These are phyloP conservation scores for Plasmodium malariae DNA, from an alignment of 169 alveolate species.

Conservation along the genomic window DNA sequence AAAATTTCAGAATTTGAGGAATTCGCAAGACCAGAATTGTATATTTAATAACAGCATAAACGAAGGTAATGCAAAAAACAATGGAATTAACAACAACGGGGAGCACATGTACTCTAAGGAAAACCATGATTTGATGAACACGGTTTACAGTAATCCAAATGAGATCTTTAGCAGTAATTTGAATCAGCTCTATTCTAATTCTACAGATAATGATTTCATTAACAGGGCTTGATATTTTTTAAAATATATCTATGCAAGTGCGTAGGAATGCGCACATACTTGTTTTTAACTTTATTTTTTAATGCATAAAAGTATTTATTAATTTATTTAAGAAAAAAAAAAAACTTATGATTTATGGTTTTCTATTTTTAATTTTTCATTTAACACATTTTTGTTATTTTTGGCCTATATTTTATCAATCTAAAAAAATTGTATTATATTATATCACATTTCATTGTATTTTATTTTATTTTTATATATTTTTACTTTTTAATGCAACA, in stretches of 20 bases:
- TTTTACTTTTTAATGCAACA: no score
- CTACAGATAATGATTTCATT: conserved; percentile 8
- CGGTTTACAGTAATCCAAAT: conserved; percentile 15
- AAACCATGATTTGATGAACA: conserved; percentile 13
- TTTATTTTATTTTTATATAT: no score
- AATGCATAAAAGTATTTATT: no score
- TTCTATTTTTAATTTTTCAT: no score
- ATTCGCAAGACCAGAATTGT: conserved; percentile 7
- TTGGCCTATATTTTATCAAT: no score
- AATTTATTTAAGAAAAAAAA: no score
- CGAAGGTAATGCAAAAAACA: conserved; percentile 8
- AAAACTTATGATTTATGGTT: no score
- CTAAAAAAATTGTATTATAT: no score
- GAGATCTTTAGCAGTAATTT: conserved; percentile 40
- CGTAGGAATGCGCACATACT: no score
- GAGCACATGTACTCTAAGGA: conserved; percentile 15
- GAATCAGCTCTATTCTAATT: conserved; percentile 20
- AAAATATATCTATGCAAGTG: conserved; percentile 7
- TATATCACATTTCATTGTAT: no score
- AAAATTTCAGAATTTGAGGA: conserved; percentile 9
- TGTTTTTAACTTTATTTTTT: no score
- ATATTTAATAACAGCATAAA: conserved; percentile 15
- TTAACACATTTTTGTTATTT: no score
- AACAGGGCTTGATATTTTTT: conserved; percentile 22
- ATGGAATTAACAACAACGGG: background rate